Base-by-base conservation (phyloP, 2,329 filamentous ascomycete genomes). In the Cladosporium sp. region DNA sequence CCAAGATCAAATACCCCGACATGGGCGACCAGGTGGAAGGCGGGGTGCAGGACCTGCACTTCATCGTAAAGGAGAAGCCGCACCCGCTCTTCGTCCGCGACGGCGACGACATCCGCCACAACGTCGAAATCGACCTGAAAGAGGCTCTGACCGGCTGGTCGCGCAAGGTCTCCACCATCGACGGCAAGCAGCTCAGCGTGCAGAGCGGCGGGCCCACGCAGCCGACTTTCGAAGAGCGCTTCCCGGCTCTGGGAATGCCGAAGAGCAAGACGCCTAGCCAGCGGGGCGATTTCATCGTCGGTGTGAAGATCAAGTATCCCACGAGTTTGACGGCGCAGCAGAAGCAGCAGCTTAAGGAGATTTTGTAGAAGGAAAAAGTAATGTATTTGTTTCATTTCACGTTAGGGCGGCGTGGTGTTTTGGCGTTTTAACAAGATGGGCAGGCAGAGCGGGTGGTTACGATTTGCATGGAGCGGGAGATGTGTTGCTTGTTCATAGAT, bases 21-120 rank as follows among this genome's bases (percentile, higher is more conserved):
- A 91, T 99, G n/a, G 93, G 93, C 9, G 93, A 99, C 70, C 91
- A 97, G 68, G 90, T 96, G 55, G 93, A 97, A 65, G 93, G 93
- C 37, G 92, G 92, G 11, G 88, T 90, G 53, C 93, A 99, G 69
- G 93, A 99, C 70, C 72, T 99, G 47, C 91, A 96, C 68, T 95
- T 99, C 63, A 86, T 99, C 52, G 82, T 99, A 18, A 86, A 90
- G 70, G 92, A 96, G 88, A 96, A 96, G 85, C 77, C 84, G 30
- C 90, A 99, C 63, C 80, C 88, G 1, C 78, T 89, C 38, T 95
- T 89, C 73, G 85, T 80, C 53, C 89, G 93, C 54, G 88, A 95
- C 52, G 90, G 89, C 59, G 92, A 97, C 70, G 88, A 97, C 63
- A 76, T 99, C 40, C 76, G 88, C 53, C 83, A 87, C 63, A 86